Base-by-base conservation (phyloP, 2,329 filamentous ascomycete species). In the Rutstroemia sp. region DNA sequence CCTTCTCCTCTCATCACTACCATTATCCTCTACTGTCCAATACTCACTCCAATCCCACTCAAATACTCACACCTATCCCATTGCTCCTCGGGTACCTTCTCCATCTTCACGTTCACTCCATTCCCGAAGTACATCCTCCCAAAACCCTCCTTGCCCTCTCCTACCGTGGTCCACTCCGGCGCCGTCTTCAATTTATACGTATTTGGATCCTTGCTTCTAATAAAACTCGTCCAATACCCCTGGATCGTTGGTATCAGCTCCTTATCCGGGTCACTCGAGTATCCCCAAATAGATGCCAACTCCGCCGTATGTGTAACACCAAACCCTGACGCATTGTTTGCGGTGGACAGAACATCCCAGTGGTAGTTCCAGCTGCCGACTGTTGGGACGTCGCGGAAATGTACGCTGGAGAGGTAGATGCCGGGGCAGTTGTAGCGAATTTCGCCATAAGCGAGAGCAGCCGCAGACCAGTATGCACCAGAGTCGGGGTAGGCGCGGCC, bases 201-300 rank as follows among this genome's bases (percentile, higher is more conserved):
- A 66, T 90, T 90, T 0, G 87, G 87, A 67, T 91, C 75, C 44
- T 81, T 76, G 0, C 74, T 75, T 36, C 78, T 73, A 58, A 91
- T 81, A 65, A 91, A 92, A 62, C 84, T 88, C 2, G 82, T 80
- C 85, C 86, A 90, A 69, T 89, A 91, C 0, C 76, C 78, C 64
- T 89, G 84, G 27, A 87, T 77, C 0, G 86, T 69, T 0, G 79
- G 51, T n/a, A 46, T 57, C 12, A 59, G 39, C 4, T 30, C 45
- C 21, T 25, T 55, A 56, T 60, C 69, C 48, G 81, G 85, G 4
- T n/a, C 1, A 19, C 42, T 21, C 14, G 49, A 44, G n/a, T 5
- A 19, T 3, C 87, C 86, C 71, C 81, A 89, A 54, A 91, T 81
- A 0, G 84, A 83, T 54, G 79, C 77, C 0, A 83, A 60, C 67